phyloP scores from a whole-genome alignment of 495 filamentous ascomycete species.

The Acidiella bohemica region DNA sequence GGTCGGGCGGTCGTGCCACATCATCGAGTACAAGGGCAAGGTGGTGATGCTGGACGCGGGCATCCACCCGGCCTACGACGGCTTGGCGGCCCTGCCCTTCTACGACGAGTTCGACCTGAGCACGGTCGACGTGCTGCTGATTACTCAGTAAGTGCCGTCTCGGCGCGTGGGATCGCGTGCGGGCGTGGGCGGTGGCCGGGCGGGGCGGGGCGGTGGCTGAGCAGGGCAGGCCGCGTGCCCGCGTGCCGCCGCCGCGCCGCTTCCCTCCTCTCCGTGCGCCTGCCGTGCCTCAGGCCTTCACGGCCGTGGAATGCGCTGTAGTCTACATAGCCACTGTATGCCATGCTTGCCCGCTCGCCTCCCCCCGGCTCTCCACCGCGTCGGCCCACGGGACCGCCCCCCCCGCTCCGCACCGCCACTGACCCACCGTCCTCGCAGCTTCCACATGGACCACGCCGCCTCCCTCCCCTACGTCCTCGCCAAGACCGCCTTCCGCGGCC shows the following conservation, averaged over 20 bases:
- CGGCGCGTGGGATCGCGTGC: too few species aligned
- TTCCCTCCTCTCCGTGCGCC: background rate
- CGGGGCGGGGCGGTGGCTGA: background rate
- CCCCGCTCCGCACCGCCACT: background rate
- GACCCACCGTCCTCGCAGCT: conserved; percentile 35
- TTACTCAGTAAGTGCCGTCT: conserved; percentile 73
- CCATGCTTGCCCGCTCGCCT: conserved; percentile 4
- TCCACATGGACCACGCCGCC: conserved; percentile 93
- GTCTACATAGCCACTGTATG: conserved; percentile 20
- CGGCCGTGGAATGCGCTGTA: background rate
- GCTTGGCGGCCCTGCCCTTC: conserved; percentile 83
- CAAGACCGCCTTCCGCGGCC: conserved; percentile 92
- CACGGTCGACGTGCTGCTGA: conserved; percentile 88
- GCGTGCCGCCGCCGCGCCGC: background rate
- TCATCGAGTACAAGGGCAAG: conserved; percentile 97
- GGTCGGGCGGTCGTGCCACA: conserved; percentile 92
- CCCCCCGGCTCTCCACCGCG: conserved; percentile 1
- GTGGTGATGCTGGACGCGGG: conserved; percentile 99
- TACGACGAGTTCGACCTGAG: conserved; percentile 98
- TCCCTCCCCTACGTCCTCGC: conserved; percentile 92
- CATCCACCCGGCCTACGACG: conserved; percentile 93
- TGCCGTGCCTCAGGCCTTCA: background rate
- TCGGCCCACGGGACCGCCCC: background rate
- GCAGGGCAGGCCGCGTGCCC: background rate
- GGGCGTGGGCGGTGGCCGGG: too few species aligned